These are phyloP conservation scores for Globisporangium yorkense DNA, from an alignment of 352 stramenopile species.

Conservation along the genomic window DNA sequence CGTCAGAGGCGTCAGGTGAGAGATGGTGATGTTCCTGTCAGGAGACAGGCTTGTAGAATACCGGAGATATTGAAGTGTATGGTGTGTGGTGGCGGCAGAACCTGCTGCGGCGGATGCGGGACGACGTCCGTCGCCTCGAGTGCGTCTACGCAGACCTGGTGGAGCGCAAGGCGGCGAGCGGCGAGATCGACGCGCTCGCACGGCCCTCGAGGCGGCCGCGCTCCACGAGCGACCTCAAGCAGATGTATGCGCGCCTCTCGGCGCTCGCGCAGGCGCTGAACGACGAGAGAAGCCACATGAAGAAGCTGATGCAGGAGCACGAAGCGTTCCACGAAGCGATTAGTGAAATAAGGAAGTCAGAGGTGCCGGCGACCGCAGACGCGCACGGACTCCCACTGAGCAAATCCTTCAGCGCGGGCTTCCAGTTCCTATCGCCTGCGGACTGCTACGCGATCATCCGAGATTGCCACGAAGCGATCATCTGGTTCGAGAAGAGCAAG, in stretches of 20 bases:
- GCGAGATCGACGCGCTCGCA: slow-evolving; percentile 33
- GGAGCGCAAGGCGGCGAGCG: slow-evolving; percentile 19
- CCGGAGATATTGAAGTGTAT: too few species aligned
- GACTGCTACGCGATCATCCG: slow-evolving; percentile 49
- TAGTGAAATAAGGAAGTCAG: slow-evolving; percentile 13
- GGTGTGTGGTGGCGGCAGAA: too few species aligned
- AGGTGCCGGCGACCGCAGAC: slow-evolving; percentile 25
- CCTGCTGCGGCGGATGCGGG: slow-evolving; percentile 34
- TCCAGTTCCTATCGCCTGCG: slow-evolving; percentile 18
- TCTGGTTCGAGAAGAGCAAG: slow-evolving; percentile 32
- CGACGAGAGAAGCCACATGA: slow-evolving; percentile 33
- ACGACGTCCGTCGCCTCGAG: slow-evolving; percentile 47
- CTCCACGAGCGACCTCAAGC: slow-evolving; percentile 38
- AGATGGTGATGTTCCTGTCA: neutral
- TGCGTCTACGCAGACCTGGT: slow-evolving; percentile 15
- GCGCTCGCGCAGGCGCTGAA: slow-evolving; percentile 30
- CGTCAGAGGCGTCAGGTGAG: slow-evolving; percentile 29
- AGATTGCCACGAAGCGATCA: slow-evolving; percentile 47
- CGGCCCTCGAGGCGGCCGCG: slow-evolving; percentile 33
- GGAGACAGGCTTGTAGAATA: too few species aligned
- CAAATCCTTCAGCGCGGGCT: slow-evolving; percentile 14
- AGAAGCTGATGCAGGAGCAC: slow-evolving; percentile 34
- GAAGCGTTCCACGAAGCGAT: slow-evolving; percentile 54
- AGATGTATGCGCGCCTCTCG: slow-evolving; percentile 32
- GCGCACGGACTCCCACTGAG: slow-evolving; percentile 13